phyloP scores from a whole-genome alignment of 2,329 filamentous ascomycete species.

The Beauveria scarabaeidicola region DNA sequence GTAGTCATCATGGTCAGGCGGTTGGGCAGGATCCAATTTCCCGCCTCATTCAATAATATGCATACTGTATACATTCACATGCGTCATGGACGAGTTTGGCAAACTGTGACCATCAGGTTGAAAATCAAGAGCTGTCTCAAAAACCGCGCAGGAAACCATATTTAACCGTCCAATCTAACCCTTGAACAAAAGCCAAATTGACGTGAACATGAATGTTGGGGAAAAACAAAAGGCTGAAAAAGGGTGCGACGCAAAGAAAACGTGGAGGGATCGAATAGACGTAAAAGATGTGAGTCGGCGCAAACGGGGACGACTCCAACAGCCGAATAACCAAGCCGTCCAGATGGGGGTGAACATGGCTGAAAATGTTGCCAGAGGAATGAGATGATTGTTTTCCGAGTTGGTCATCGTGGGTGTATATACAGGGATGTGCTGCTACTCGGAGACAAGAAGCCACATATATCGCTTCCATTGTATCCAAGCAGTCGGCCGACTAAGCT shows the following conservation, averaged over 20 bases:
- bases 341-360: background rate
- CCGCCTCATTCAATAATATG: background rate
- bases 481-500: background rate
- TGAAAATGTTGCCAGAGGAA: background rate
- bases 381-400: background rate
- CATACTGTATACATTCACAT: background rate
- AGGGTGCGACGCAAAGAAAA: slow-evolving; percentile 2
- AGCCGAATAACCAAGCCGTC: background rate
- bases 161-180: slow-evolving; percentile 1
- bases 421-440: background rate
- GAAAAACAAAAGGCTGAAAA: slow-evolving; percentile 4
- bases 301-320: background rate
- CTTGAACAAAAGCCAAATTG: slow-evolving; percentile 13
- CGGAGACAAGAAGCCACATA: background rate
- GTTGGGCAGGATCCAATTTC: no score
- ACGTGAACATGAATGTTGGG: slow-evolving; percentile 1
- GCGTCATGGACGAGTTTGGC: background rate
- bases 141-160: background rate
- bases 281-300: background rate
- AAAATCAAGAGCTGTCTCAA: slow-evolving; percentile 7
- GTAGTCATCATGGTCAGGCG: no score
- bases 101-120: slow-evolving; percentile 1
- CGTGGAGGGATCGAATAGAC: slow-evolving; percentile 1
- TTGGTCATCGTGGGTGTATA: background rate
- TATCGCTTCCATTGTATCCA: background rate